A percentile compares a stretch with the other conserved stretches of the same genome.
These are phyloP conservation scores for Penicillium alfredii DNA, from an alignment of 495 filamentous ascomycete genomes.

Conservation along the genomic window DNA sequence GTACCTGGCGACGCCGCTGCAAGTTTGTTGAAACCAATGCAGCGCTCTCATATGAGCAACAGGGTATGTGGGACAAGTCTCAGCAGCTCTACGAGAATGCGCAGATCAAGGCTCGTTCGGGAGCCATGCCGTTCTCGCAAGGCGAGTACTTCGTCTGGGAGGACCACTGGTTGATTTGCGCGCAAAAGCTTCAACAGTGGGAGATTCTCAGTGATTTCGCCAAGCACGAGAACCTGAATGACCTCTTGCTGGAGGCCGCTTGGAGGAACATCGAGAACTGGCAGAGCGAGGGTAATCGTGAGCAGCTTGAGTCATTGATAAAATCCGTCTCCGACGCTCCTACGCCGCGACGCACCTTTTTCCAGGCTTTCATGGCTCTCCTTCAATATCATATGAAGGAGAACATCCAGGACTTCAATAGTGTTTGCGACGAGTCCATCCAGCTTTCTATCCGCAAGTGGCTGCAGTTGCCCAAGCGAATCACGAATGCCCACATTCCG, in stretches of 20 bases:
- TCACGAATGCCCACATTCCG: slow-evolving; percentile 93
- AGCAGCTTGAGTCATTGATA: slow-evolving; percentile 83
- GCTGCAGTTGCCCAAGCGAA: slow-evolving; percentile 89
- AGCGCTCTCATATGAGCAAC: slow-evolving; percentile 94
- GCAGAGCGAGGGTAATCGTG: slow-evolving; percentile 75
- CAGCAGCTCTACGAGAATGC: slow-evolving; percentile 93
- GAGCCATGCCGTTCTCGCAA: slow-evolving; percentile 87
- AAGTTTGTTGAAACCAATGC: slow-evolving; percentile 96
- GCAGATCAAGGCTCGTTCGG: slow-evolving; percentile 93
- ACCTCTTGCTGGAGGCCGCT: slow-evolving; percentile 88
- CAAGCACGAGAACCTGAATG: slow-evolving; percentile 98
- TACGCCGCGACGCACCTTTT: slow-evolving; percentile 87
- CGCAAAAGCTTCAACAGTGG: slow-evolving; percentile 98
- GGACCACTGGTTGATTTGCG: slow-evolving; percentile 96
- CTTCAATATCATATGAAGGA: slow-evolving; percentile 92
- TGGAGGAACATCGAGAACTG: slow-evolving; percentile 94
- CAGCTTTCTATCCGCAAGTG: slow-evolving; percentile 96
- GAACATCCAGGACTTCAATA: slow-evolving; percentile 69
- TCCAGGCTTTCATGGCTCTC: slow-evolving; percentile 95
- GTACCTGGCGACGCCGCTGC: slow-evolving; percentile 90
- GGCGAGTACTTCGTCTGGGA: slow-evolving; percentile 99
- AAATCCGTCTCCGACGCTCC: slow-evolving; percentile 96
- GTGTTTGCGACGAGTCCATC: slow-evolving; percentile 90
- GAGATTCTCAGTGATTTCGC: slow-evolving; percentile 94
- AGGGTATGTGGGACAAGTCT: slow-evolving; percentile 98